Conservation (phyloP, 306 rosid species). For the Quillaja saponaria region DNA sequence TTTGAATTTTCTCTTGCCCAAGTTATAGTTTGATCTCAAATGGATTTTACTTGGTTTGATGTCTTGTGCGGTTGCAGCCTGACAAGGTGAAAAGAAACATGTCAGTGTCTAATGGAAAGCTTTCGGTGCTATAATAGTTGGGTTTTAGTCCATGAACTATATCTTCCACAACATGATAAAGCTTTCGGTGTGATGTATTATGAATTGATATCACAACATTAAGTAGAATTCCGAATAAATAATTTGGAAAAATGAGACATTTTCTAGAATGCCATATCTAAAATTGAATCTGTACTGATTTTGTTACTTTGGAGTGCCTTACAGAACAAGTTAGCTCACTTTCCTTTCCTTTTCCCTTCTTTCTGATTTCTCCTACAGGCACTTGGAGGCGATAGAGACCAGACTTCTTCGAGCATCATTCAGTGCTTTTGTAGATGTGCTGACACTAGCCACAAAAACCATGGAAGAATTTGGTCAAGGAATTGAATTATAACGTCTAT, state of each 20-base stretch:
- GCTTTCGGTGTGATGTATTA: too few species aligned
- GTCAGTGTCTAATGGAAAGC: slow-evolving; percentile 66
- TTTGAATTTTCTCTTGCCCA: slow-evolving; percentile 27
- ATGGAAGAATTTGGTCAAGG: slow-evolving; percentile 82
- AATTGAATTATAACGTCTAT: slow-evolving; percentile 44
- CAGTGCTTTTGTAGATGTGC: slow-evolving; percentile 76
- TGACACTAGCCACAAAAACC: slow-evolving; percentile 78
- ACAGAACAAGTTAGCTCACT: not conserved
- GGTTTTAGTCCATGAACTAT: slow-evolving; percentile 27
- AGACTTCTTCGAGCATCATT: slow-evolving; percentile 90
- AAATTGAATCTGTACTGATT: too few species aligned
- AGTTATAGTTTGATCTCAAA: not conserved
- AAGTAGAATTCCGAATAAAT: not conserved
- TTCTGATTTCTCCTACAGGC: slow-evolving; percentile 55
- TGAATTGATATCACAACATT: not conserved
- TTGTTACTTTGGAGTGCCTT: not conserved
- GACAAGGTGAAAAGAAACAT: slow-evolving; percentile 78
- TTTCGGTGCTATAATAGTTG: slow-evolving; percentile 76
- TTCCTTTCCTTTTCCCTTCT: slow-evolving; percentile 12
- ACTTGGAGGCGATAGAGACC: slow-evolving; percentile 84
- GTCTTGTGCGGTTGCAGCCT: slow-evolving; percentile 75
- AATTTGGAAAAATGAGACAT: slow-evolving; percentile 7
- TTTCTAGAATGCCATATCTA: too few species aligned
- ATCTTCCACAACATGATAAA: not conserved
- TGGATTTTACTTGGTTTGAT: slow-evolving; percentile 25